Conservation (phyloP, 371 early-diverging fungal genomes). For the Batrachochytrium dendrobatidis region DNA sequence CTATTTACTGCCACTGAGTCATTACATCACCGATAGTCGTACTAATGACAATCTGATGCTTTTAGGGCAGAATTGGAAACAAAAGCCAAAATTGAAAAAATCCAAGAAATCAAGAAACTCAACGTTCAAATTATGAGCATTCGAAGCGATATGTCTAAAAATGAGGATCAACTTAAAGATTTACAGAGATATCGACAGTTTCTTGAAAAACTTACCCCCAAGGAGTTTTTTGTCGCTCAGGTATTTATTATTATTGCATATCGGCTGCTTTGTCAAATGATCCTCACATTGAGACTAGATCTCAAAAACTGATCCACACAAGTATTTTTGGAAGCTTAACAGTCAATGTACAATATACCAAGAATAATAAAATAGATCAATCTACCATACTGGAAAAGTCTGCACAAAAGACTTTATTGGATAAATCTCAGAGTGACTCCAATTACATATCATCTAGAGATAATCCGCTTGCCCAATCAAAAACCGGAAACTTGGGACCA, state of each 20-base stretch:
- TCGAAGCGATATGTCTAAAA: constrained; percentile 44
- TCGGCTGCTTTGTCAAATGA: background rate
- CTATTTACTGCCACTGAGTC: background rate
- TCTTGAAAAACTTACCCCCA: constrained; percentile 41
- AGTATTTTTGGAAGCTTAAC: background rate
- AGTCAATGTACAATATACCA: background rate
- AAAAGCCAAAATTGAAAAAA: constrained; percentile 46
- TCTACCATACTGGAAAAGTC: too few species aligned
- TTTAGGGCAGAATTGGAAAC: constrained; percentile 45
- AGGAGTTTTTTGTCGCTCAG: constrained; percentile 22
- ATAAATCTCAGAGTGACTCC: too few species aligned
- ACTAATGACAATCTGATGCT: background rate
- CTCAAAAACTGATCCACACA: too few species aligned
- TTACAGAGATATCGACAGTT: constrained; percentile 43
- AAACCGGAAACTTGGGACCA: too few species aligned
- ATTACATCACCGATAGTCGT: background rate
- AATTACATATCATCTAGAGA: too few species aligned
- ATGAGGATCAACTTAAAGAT: constrained; percentile 48
- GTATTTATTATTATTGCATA: background rate
- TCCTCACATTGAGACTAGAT: background rate
- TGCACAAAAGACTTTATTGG: too few species aligned
- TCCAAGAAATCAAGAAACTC: constrained; percentile 46
- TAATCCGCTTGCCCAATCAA: too few species aligned
- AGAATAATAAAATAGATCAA: too few species aligned
- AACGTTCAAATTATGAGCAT: constrained; percentile 43